Conservation (phyloP, 2,329 filamentous ascomycete species). For the Penicillium sclerotigenum region DNA sequence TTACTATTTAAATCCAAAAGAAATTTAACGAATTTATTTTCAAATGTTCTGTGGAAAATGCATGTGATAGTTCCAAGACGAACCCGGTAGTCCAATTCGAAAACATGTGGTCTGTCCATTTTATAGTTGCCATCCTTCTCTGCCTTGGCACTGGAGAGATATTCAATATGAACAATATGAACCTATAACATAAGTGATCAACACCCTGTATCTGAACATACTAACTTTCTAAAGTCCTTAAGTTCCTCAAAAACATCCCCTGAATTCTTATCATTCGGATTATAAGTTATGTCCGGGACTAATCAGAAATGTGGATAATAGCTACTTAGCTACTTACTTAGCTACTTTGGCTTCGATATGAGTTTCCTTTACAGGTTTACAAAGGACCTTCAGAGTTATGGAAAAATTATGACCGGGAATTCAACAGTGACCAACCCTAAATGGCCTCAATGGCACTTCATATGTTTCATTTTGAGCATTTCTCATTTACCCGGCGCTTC, state of each 20-base stretch:
- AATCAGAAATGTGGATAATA: not conserved
- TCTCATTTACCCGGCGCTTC: conserved; percentile 14
- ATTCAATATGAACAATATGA: too few species aligned
- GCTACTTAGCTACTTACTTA: too few species aligned
- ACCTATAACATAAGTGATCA: too few species aligned
- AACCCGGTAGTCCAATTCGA: not conserved
- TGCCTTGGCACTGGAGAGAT: not conserved
- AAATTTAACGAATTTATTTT: too few species aligned
- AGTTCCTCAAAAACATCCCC: not conserved
- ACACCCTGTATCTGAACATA: not conserved
- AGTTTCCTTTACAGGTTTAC: not conserved
- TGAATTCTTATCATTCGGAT: not conserved
- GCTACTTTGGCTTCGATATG: not conserved
- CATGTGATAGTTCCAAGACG: too few species aligned
- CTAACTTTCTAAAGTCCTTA: not conserved
- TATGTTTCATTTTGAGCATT: conserved; percentile 23
- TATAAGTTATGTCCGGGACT: not conserved
- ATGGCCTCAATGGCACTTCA: conserved; percentile 16
- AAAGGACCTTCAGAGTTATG: conserved; percentile 12
- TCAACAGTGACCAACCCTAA: conserved; percentile 6
- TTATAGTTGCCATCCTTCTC: not conserved
- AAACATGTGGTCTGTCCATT: not conserved
- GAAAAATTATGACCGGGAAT: conserved; percentile 4
- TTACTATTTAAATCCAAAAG: too few species aligned
- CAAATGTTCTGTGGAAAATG: not conserved